Percentiles rank a stretch among this genome's conserved stretches.
Conservation (phyloP, 148 eudicot genomes). For the Fagopyrum homotropicum region DNA sequence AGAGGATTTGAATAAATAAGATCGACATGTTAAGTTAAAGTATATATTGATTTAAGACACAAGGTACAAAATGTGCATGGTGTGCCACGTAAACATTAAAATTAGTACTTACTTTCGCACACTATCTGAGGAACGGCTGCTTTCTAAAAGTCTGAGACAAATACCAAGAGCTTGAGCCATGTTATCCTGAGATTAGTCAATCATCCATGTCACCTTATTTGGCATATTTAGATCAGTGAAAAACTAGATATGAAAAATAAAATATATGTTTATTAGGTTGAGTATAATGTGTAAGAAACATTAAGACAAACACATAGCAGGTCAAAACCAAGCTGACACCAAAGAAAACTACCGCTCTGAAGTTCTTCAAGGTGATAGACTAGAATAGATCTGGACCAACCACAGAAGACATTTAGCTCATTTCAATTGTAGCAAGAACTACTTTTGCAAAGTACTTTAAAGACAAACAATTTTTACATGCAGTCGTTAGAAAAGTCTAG, state of each 20-base stretch:
- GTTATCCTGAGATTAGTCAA: conserved; percentile 48
- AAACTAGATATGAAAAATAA: neutral
- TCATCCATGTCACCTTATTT: neutral
- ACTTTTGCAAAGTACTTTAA: neutral
- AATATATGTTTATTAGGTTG: neutral
- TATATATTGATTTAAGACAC: conserved; percentile 5
- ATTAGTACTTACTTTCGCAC: conserved; percentile 74
- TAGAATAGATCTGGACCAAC: conserved; percentile 1
- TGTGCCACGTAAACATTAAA: neutral
- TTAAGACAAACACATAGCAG: neutral
- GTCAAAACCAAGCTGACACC: conserved; percentile 1
- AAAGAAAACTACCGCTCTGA: neutral
- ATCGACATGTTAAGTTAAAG: conserved; percentile 4
- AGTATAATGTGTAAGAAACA: conserved; percentile 5
- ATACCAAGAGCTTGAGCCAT: conserved; percentile 93
- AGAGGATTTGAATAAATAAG: conserved; percentile 20
- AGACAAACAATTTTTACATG: neutral
- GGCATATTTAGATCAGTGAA: conserved; percentile 2
- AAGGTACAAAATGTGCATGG: neutral
- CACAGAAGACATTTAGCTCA: neutral
- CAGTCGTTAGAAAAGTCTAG: neutral
- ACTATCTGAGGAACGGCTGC: conserved; percentile 83
- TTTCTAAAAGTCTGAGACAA: conserved; percentile 88
- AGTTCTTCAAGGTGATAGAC: neutral
- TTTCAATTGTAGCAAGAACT: neutral